Base-by-base conservation (phyloP, 345 rosid species). In the Syzygium aqueum region DNA sequence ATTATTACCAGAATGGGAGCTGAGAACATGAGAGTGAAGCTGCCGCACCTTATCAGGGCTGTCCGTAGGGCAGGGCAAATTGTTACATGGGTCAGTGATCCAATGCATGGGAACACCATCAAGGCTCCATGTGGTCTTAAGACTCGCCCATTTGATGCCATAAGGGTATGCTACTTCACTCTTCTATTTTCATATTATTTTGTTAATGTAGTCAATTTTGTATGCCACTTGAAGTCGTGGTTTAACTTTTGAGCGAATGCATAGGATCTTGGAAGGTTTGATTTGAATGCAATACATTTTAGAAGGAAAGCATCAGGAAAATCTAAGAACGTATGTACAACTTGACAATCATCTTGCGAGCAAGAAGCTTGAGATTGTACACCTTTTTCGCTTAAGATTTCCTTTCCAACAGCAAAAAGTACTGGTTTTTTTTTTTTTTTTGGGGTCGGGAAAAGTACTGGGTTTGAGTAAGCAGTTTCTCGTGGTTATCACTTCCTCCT, bases 11-110 rank as follows among this genome's bases (percentile, higher is more conserved):
- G 93, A 86, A 92, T 92, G 93, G 93, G 93, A 85, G 93, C 93
- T 63, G 93, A 92, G 89, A 92, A 92, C 90, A 92, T 92, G 93
- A 87, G 93, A 86, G 93, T 92, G 87, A 92, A 92, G 85, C 92
- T 92, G 50, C 93, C 93, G 11, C 91, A 92, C 86, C 88, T 92
- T 63, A 89, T 92, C 17, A 88, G 93, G 87, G 92, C 93, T 6
- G 92, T 92, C 25, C 91, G 93, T n/a, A 78, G 90, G 88, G 91
- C 93, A 11, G 93, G 93, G 51, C 93, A 89, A 84, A 90, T 90
- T 82, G 93, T 90, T 56, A 92, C 93, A 12, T 92, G 93, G 92
- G 93, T 92, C 87, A 92, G 92, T 59, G 93, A 92, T 90, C 93
- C 93, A 23, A 92, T 92, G 93, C 93, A 92, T 40, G 93, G 93